Evolutionary conservation across 2,329 filamentous ascomycete genomes (phyloP), one percentile per base, ranked within the genome.

Genomic region (Fusarium papillatum): DNA sequence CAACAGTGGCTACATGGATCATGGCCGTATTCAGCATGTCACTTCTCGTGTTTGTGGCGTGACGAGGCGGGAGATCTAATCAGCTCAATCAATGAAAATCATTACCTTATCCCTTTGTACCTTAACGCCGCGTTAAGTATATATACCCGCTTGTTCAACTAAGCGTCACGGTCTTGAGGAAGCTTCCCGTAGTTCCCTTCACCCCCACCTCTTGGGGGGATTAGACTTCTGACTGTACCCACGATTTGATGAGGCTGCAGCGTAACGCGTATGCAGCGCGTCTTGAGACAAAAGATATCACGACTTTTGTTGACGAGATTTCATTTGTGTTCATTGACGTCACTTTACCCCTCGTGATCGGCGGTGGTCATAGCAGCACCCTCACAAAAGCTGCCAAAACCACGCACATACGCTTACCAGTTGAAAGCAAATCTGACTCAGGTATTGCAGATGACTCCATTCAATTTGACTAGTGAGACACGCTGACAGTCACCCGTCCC

Each of bases 61-160:
- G 55, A 60, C 3, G 39, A 26, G 29, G n/a, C 11, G 29, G 16
- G 19, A 59, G 13, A 55, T 34, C 50, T 55, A 55, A 31, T 31
- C 29, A 31, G 9, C 31, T 55, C 50, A 55, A 31, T 55, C 50
- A 55, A 34, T 55, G 26, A 55, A 55, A 31, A 55, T 55, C 26
- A 34, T 55, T 50, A n/a, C 19, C 26, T 29, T 24, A 53, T n/a
- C 26, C 7, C 16, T 50, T 50, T 50, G 24, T 50, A 50, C 46
- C 26, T 55, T 55, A 55, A 55, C 55, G 34, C 59, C 59, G 59
- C 59, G 59, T 62, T 62, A 62, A 43, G 38, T 24, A 24, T 41
- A 62, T 62, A 62, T 62, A 62, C 59, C 59, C 59, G 59, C 36
- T 62, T 55, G 50, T 55, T 55, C 50, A 19, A 55, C 19, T 62